phyloP scores from a whole-genome alignment of 495 filamentous ascomycete genomes.

The Neurospora sp. region DNA sequence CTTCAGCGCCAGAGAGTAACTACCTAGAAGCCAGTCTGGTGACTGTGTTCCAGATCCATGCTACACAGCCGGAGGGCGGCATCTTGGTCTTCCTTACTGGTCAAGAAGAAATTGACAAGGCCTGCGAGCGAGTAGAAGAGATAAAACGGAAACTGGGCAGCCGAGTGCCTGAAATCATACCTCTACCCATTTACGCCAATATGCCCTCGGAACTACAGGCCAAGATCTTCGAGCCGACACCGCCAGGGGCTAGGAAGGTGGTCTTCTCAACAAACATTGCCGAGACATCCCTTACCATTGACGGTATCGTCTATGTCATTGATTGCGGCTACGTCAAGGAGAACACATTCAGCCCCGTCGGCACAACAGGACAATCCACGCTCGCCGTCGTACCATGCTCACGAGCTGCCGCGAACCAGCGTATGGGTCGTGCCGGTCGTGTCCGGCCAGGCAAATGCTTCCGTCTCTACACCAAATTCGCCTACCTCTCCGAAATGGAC shows the following conservation, averaged over 20 bases:
- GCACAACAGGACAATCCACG: conserved; percentile 79
- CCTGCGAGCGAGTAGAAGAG: conserved; percentile 70
- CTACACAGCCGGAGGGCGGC: conserved; percentile 75
- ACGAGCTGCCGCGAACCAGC: conserved; percentile 87
- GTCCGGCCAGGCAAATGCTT: conserved; percentile 93
- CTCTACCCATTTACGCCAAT: conserved; percentile 85
- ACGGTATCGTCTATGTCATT: conserved; percentile 86
- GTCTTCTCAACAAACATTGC: conserved; percentile 87
- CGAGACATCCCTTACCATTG: conserved; percentile 81
- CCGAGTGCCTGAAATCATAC: conserved; percentile 75
- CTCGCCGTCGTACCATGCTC: conserved; percentile 88
- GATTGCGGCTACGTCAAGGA: conserved; percentile 92
- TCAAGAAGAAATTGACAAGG: conserved; percentile 83
- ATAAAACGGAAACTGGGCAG: conserved; percentile 72
- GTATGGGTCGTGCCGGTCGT: conserved; percentile 85
- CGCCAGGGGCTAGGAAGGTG: conserved; percentile 69
- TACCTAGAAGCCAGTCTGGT: conserved; percentile 87
- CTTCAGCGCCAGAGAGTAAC: conserved; percentile 84
- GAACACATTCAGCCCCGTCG: conserved; percentile 76
- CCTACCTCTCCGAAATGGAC: conserved; percentile 88
- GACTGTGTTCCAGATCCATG: conserved; percentile 93
- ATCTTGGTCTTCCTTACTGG: conserved; percentile 87
- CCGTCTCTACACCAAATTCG: conserved; percentile 88
- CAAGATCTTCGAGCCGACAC: conserved; percentile 87
- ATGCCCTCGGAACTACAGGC: conserved; percentile 74